Conservation (phyloP, 2,329 filamentous ascomycete genomes). For the Bimuria novae-zelandiae region DNA sequence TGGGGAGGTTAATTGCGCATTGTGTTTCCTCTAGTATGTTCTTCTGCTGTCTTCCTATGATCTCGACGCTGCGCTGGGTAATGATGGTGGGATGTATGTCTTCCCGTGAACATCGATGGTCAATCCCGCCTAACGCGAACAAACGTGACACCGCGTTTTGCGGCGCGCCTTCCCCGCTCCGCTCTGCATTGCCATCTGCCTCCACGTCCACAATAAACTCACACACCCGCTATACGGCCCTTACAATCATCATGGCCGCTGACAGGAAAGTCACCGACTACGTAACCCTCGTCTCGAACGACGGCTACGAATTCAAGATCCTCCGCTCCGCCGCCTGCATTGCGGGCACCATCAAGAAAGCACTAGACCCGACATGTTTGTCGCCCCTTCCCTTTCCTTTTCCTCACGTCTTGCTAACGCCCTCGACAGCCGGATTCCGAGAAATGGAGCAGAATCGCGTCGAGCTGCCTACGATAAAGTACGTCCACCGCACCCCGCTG, state of each 20-base stretch:
- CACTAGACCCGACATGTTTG: constrained; percentile 72
- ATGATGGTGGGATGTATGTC: no score
- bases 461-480: constrained; percentile 75
- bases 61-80: no score
- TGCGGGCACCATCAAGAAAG: constrained; percentile 73
- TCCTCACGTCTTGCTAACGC: not conserved
- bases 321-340: constrained; percentile 71
- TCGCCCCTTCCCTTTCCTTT: constrained; percentile 3
- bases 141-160: constrained; percentile 32
- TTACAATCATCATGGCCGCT: constrained; percentile 25
- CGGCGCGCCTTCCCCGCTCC: constrained; percentile 1
- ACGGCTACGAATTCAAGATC: constrained; percentile 78
- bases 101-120: no score
- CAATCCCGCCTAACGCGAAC: constrained; percentile 28
- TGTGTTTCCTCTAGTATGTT: no score
- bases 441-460: constrained; percentile 70
- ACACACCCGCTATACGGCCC: not conserved
- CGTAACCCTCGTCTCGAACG: constrained; percentile 75
- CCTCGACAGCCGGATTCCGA: constrained; percentile 61
- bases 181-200: constrained; percentile 12
- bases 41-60: no score
- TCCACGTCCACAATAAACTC: not conserved
- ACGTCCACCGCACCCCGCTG: constrained; percentile 27
- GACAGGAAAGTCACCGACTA: constrained; percentile 61
- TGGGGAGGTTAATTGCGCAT: not conserved